Conservation (phyloP, 352 stramenopile genomes). For the Pythium dissotocum region DNA sequence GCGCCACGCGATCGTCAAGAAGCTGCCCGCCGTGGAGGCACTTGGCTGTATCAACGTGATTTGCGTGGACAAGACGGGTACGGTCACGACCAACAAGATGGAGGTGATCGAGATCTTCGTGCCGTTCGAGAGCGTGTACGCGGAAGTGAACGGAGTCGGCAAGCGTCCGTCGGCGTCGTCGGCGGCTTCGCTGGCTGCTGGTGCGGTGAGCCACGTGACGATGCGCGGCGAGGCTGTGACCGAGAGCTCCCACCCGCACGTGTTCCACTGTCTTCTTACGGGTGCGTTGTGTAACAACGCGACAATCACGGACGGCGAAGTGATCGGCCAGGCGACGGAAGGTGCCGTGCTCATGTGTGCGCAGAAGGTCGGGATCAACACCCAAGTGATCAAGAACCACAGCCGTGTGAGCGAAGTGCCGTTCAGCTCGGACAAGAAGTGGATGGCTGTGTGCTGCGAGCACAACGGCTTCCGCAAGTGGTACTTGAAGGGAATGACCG, state of each 20-base stretch:
- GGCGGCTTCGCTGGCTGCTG: slow-evolving; percentile 10
- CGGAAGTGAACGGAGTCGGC: slow-evolving; percentile 64
- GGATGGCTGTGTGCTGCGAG: slow-evolving; percentile 93
- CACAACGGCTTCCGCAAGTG: slow-evolving; percentile 55
- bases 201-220: slow-evolving; percentile 36
- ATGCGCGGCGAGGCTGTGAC: slow-evolving; percentile 67
- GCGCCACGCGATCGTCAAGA: slow-evolving; percentile 87
- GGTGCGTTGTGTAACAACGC: slow-evolving; percentile 84
- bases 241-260: slow-evolving; percentile 58
- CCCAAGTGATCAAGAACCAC: slow-evolving; percentile 43
- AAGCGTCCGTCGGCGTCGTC: slow-evolving; percentile 10
- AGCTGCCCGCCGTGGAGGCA: slow-evolving; percentile 79
- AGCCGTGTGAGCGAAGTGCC: slow-evolving; percentile 90
- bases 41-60: slow-evolving; percentile 93
- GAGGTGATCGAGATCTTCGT: slow-evolving; percentile 83
- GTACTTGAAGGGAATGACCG: slow-evolving; percentile 84
- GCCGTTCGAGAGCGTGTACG: slow-evolving; percentile 72
- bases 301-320: slow-evolving; percentile 59
- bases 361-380: slow-evolving; percentile 62
- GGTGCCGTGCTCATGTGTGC: slow-evolving; percentile 70
- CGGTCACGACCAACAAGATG: slow-evolving; percentile 92
- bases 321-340: slow-evolving; percentile 83
- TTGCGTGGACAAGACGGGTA: slow-evolving; percentile 95
- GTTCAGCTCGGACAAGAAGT: slow-evolving; percentile 96
- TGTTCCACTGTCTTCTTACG: slow-evolving; percentile 73